Evolutionary conservation across 176 grass and related monocot species (phyloP).

Genomic region (Oryza nivara): DNA sequence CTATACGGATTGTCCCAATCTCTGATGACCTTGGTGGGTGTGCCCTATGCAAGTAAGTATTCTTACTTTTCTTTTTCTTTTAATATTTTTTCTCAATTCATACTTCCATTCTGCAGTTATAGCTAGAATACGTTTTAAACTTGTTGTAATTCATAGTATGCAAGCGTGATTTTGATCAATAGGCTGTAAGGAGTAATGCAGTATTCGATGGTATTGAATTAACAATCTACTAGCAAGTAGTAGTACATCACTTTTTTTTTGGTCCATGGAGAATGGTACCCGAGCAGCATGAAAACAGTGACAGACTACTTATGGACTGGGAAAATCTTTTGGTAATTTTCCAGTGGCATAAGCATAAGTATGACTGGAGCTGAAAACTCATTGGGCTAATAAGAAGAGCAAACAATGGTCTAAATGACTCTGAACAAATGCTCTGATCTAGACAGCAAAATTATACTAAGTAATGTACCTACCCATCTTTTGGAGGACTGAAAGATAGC

Average conservation of each 20-base stretch:
- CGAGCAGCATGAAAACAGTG: neutral
- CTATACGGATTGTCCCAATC: conserved; percentile 83
- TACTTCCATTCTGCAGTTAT: neutral
- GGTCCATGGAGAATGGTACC: neutral
- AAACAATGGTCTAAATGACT: neutral
- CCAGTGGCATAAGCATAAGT: neutral
- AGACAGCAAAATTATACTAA: neutral
- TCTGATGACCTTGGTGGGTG: conserved; percentile 86
- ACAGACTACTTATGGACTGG: neutral
- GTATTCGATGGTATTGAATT: neutral
- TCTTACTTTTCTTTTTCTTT: conserved; percentile 3
- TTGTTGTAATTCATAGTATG: conserved; percentile 29
- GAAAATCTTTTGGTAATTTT: conserved; percentile 2
- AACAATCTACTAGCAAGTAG: conserved; percentile 9
- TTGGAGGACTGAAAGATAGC: neutral
- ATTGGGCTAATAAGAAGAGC: neutral
- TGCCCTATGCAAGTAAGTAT: conserved; percentile 85
- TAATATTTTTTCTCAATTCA: conserved; percentile 7
- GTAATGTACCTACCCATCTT: neutral
- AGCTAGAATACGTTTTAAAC: neutral
- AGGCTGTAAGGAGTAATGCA: neutral
- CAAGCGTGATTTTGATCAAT: conserved; percentile 29
- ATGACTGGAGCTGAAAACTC: neutral
- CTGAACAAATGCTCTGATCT: neutral
- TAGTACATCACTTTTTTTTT: neutral